Percentiles rank a stretch among this genome's conserved stretches.
Conservation (phyloP, 2,329 filamentous ascomycete species). For the Fusarium sp. region DNA sequence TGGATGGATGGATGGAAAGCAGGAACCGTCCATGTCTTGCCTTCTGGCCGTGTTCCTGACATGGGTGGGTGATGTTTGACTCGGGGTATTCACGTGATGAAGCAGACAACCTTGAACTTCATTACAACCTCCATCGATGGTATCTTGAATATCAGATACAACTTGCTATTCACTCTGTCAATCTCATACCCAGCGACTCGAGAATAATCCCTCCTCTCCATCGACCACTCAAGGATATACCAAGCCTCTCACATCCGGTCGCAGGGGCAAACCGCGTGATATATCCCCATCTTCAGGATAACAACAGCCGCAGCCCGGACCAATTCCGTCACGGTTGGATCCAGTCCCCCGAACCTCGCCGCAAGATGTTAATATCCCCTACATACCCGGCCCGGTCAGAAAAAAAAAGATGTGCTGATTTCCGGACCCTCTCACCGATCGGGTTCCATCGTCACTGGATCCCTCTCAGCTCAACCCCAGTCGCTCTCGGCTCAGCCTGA, state of each 20-base stretch:
- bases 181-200: background rate
- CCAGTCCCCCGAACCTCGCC: slow-evolving; percentile 14
- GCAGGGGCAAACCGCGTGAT: slow-evolving; percentile 25
- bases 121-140: background rate
- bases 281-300: background rate
- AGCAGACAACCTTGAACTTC: background rate
- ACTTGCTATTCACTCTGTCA: background rate
- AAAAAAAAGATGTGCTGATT: slow-evolving; percentile 14
- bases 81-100: slow-evolving; percentile 23
- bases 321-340: slow-evolving; percentile 4
- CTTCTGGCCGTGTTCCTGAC: slow-evolving; percentile 16
- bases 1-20: background rate
- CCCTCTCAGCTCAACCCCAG: slow-evolving; percentile 4
- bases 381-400: background rate
- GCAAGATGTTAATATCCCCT: slow-evolving; percentile 5
- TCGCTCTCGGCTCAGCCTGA: background rate
- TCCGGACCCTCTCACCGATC: slow-evolving; percentile 5
- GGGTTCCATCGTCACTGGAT: slow-evolving; percentile 23
- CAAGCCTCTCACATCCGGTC: background rate
- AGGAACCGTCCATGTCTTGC: slow-evolving; percentile 5
- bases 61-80: slow-evolving; percentile 1
- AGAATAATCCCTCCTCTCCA: background rate
- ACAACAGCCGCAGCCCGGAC: background rate
- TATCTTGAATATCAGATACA: background rate
- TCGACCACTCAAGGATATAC: background rate